Evolutionary conservation across 306 rosid genomes (phyloP), one percentile per base, ranked within the genome.

Genomic region (Begonia loranthoides): DNA sequence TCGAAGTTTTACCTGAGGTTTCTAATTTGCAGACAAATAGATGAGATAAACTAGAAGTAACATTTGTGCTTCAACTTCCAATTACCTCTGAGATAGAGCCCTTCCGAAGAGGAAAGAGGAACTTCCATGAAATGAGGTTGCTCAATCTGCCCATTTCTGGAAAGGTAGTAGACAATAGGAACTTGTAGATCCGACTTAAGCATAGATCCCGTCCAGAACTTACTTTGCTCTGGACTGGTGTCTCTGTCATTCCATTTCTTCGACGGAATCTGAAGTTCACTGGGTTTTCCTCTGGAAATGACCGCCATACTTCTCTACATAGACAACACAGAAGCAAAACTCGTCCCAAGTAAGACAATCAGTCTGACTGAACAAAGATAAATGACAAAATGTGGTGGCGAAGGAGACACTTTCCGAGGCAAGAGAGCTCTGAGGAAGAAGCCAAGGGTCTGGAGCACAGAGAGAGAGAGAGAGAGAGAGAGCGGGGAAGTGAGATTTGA

Each of bases 71-170:
- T 41, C 45, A 2, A 12, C 13, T 12, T 41, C 45, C 5, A 12
- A 19, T 19, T 72, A 83, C 96, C 96, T 70, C 66, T 66, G 74
- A 85, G 97, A 62, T 73, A 70, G 73, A 90, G 95, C 6, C 95
- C 97, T 28, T 84, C 86, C 22, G 95, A 68, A 0, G 94, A 80
- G 36, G 97, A 76, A 59, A 85, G 95, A 57, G 87, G 70, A 54
- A 90, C 94, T 59, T 90, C 97, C 85, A 90, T 85, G 97, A 79
- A 90, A 57, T 90, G 97, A 3, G 97, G 95, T 59, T 90, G 97
- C 36, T 90, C 90, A n/a, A 89, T 94, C 50, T 79, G 94, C 69
- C 97, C 97, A 55, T 80, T 89, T 9, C 87, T 63, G 65, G 90
- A 73, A 46, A 89, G 76, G 21, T 89, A 89, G 79, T 89, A 89